Conservation (phyloP, 2,329 filamentous ascomycete genomes). For the Diaporthe longicolla region DNA sequence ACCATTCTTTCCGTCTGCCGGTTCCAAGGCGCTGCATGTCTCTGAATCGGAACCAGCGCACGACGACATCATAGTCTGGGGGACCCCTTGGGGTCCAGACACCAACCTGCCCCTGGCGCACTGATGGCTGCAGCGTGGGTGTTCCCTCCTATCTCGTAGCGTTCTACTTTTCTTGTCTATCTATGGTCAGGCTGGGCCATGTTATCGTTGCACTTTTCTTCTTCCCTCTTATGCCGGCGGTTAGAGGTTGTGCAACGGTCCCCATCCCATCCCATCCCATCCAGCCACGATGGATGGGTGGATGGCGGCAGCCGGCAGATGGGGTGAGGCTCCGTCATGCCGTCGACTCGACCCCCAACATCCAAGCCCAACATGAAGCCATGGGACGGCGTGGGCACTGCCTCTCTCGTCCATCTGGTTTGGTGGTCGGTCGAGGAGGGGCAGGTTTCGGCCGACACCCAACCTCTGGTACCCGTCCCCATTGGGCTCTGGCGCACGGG, state of each 20-base stretch:
- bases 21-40: conserved; percentile 20
- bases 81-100: not conserved
- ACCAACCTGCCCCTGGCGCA: not conserved
- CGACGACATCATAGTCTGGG: conserved; percentile 16
- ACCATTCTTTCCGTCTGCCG: not conserved
- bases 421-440: not conserved
- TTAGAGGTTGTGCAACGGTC: conserved; percentile 10
- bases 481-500: not conserved
- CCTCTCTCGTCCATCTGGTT: not conserved
- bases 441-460: not conserved
- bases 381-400: not conserved
- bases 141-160: not conserved
- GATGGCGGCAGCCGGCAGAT: conserved; percentile 14
- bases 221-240: not conserved
- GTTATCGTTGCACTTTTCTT: not conserved
- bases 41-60: conserved; percentile 16
- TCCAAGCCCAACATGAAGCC: not conserved
- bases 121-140: conserved; percentile 5
- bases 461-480: not conserved
- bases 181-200: no score
- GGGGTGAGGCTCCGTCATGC: conserved; percentile 11
- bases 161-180: not conserved
- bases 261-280: no score
- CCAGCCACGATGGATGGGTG: no score
- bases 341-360: not conserved